Evolutionary conservation across 2,329 filamentous ascomycete genomes (phyloP), one percentile per base, ranked within the genome.

Genomic region (Sporothrix euskadiensis): DNA sequence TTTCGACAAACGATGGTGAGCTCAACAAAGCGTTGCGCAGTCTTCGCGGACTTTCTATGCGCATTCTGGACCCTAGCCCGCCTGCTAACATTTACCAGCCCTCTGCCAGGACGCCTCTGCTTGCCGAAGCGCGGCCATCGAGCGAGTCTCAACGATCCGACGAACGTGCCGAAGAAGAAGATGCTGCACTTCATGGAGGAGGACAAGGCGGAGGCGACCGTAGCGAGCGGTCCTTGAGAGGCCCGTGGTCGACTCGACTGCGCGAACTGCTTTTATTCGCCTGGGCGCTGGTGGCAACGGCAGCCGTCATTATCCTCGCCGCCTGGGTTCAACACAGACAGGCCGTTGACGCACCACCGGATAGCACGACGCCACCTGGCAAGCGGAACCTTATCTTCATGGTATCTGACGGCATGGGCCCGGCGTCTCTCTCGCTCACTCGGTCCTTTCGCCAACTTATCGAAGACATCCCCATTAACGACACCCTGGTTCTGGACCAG

Each of bases 381-480:
- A 99, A 98, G 86, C 89, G 93, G 72, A 99, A 98, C 82, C 86
- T 99, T 71, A 91, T 99, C 78, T 98, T 99, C 85, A 99, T 99
- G 96, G 95, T 99, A 52, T 97, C 94, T 0, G 96, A 99, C 81
- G 96, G 96, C 79, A 99, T 99, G 96, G 96, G 96, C 0, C 96
- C 96, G 8, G 93, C 96, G 9, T 95, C 93, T 78, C 86, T 99
- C 71, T 92, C 92, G 35, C 83, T 99, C 80, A 97, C 96, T 7
- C 88, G 96, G 73, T 92, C 90, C 80, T 99, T 92, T 84, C 90
- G 92, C 77, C 96, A 99, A 82, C 88, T 91, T 77, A 86, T 90
- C 72, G 87, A 92, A 54, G 89, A 87, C 5, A 85, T 97, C n/a
- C 90, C 93, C 0, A 88, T 88, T 77, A 88, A 91, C 78, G 90